Percentiles rank a stretch among this genome's conserved stretches.
phyloP scores from a whole-genome alignment of 1,139 yeast species.

The Pneumocystis jirovecii region DNA sequence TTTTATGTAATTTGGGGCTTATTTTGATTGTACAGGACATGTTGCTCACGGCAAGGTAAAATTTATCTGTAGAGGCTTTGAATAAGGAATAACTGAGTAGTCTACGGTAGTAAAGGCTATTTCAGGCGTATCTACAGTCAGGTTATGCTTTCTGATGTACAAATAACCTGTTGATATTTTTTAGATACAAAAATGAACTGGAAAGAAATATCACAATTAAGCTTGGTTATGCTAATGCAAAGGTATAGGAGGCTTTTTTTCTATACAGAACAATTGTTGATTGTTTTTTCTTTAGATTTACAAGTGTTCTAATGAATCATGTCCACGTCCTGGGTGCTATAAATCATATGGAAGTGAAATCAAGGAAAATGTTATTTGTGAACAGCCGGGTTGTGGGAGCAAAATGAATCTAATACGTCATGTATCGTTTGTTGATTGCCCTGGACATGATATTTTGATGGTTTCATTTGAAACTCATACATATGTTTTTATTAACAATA shows the following conservation, averaged over 20 bases:
- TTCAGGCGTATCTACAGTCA: slow-evolving; percentile 96
- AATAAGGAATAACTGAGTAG: background rate
- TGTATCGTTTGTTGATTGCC: slow-evolving; percentile 97
- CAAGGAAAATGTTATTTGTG: slow-evolving; percentile 87
- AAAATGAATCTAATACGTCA: slow-evolving; percentile 86
- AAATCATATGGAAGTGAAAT: slow-evolving; percentile 86
- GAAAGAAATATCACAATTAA: slow-evolving; percentile 98
- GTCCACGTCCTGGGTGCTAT: slow-evolving; percentile 93
- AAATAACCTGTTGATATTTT: background rate
- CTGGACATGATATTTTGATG: slow-evolving; percentile 99
- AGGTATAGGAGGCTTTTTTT: slow-evolving; percentile 19
- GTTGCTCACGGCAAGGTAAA: slow-evolving; percentile 91
- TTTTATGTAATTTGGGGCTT: background rate
- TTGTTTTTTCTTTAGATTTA: slow-evolving; percentile 37
- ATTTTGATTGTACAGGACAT: slow-evolving; percentile 28
- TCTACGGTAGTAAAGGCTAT: slow-evolving; percentile 97
- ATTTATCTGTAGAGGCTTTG: background rate
- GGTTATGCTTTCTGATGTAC: slow-evolving; percentile 57
- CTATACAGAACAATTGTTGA: background rate
- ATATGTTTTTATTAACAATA: background rate
- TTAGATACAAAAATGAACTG: slow-evolving; percentile 25
- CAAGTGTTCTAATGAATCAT: slow-evolving; percentile 70
- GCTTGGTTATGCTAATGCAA: slow-evolving; percentile 97
- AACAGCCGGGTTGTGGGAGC: slow-evolving; percentile 59
- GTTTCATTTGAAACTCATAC: background rate